Evolutionary conservation across 2,329 filamentous ascomycete species (phyloP).

Genomic region (Alternaria sp.): DNA sequence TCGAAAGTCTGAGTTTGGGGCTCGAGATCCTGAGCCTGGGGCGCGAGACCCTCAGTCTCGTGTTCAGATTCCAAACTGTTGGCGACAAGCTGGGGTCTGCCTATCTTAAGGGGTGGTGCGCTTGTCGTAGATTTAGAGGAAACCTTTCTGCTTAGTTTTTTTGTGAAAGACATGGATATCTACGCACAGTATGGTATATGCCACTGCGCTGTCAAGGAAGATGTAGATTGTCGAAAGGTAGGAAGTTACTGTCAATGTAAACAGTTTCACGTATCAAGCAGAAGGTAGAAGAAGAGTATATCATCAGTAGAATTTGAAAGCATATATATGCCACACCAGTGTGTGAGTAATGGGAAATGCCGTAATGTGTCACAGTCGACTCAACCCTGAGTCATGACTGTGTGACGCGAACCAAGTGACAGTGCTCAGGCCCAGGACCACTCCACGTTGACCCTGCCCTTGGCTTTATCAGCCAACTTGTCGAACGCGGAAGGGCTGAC

Average conservation of each 20-base stretch:
- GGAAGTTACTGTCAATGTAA: neutral
- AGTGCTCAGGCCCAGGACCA: slow-evolving; percentile 57
- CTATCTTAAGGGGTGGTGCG: no score
- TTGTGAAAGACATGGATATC: neutral
- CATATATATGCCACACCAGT: neutral
- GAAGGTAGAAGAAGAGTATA: neutral
- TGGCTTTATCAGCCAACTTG: slow-evolving; percentile 53
- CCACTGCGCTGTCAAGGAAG: neutral
- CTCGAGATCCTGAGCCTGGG: no score
- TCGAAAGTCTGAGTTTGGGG: no score
- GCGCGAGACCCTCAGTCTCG: no score
- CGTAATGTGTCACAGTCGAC: neutral
- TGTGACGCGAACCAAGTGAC: neutral
- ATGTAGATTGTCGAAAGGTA: neutral
- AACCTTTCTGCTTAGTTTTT: no score
- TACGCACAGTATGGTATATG: neutral
- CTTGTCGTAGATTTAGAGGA: no score
- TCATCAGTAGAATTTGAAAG: neutral
- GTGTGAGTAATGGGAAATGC: neutral
- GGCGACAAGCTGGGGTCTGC: no score
- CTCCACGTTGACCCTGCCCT: slow-evolving; percentile 56
- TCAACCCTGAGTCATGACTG: slow-evolving; percentile 2
- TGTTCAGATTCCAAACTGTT: no score
- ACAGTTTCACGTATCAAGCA: neutral
- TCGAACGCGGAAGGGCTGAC: slow-evolving; percentile 57